Evolutionary conservation across 495 filamentous ascomycete genomes (phyloP), one percentile per base, ranked within the genome.

Genomic region (Podospora appendiculata): DNA sequence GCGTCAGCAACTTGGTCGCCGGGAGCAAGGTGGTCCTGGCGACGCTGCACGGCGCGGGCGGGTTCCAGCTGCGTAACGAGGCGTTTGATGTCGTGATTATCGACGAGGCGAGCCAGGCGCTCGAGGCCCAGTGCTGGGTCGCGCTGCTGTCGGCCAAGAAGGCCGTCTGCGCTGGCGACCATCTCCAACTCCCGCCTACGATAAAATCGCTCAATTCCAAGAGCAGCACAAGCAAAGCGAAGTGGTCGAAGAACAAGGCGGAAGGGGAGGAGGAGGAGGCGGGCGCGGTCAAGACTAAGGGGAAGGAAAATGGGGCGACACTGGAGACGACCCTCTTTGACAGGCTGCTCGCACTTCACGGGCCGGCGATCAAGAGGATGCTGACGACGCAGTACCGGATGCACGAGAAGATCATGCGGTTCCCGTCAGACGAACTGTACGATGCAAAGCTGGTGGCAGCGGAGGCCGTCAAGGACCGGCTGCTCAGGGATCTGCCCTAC

Each of bases 71-170:
- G 17, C 82, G 79, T 54, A 78, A 82, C 51, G 84, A 94, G 61
- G 68, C 80, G 50, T 99, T 99, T 57, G 93, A 99, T 64, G 88
- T 96, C 5, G 89, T 97, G 3, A 81, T 97, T 34, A 88, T 98
- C 40, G 93, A 98, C 61, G 93, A 98, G 70, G 93, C 90, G 0
- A 93, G 88, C 63, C 93, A 98, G 65, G 93, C 93, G 4, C 76
- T 98, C 12, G 93, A 98, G 66, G 90, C 94, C 1, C 93, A 97
- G 66, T 97, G 91, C 68, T 98, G 93, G 93, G 90, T 96, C n/a
- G 82, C 94, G 12, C 68, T 98, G 33, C 73, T 96, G 13, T 67
- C 75, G 8, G 89, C 89, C 2, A 82, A 79, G 48, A 96, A 96
- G 71, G 81, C 90, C 1, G 84, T 98, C 4, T 84, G 95, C 43